Evolutionary conservation across 2,329 filamentous ascomycete genomes (phyloP).

Genomic region (Aspergillus caelatus): DNA sequence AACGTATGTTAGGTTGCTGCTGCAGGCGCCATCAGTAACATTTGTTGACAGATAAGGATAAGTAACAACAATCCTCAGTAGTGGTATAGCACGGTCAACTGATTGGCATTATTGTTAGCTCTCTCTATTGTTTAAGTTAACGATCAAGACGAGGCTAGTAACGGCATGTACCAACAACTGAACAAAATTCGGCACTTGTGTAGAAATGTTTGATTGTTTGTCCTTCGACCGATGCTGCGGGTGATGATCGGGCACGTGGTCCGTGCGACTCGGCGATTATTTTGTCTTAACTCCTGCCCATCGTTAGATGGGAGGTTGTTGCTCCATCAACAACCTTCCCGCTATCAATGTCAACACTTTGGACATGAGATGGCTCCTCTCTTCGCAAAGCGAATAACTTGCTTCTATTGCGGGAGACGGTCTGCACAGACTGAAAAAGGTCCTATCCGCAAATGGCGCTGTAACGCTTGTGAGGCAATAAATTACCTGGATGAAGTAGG

Average conservation of each 20-base stretch:
- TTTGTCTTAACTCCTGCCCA: conserved; percentile 27
- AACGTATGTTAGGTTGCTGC: not conserved
- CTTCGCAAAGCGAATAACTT: conserved; percentile 58
- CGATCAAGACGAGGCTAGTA: not conserved
- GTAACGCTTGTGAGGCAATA: conserved; percentile 76
- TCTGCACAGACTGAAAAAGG: conserved; percentile 64
- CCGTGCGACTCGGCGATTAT: conserved; percentile 30
- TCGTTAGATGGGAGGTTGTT: not conserved
- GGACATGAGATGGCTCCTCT: conserved; percentile 42
- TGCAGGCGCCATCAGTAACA: not conserved
- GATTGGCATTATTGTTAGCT: not conserved
- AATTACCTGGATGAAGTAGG: conserved; percentile 87
- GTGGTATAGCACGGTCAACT: not conserved
- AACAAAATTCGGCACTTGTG: not conserved
- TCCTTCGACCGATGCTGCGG: not conserved
- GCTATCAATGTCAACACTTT: conserved; percentile 19
- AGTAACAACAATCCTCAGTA: not conserved
- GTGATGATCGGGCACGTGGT: conserved; percentile 23
- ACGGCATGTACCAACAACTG: not conserved
- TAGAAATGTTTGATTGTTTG: not conserved
- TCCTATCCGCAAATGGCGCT: conserved; percentile 68
- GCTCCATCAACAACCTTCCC: conserved; percentile 7
- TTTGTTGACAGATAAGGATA: not conserved
- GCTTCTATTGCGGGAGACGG: conserved; percentile 81
- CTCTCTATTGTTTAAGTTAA: not conserved